Percentiles rank a stretch among this genome's conserved stretches.
phyloP scores from a whole-genome alignment of 192 early-diverging fungal species.

The Endogone sp. region DNA sequence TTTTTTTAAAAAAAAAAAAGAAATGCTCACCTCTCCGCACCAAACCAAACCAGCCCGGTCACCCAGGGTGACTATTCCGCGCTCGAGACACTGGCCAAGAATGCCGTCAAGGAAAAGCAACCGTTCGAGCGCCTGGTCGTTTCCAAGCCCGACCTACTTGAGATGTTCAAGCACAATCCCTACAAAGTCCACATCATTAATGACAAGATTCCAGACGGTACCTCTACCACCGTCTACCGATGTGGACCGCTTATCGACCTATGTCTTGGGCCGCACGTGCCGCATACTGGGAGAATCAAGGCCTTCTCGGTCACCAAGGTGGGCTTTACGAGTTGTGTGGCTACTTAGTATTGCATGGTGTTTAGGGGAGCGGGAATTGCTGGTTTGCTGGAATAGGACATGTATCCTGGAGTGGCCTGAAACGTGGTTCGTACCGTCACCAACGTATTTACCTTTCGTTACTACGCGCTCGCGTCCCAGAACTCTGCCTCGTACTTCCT shows the following conservation, averaged over 20 bases:
- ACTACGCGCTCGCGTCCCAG: constrained; percentile 30
- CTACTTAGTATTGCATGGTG: background rate
- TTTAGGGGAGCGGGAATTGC: constrained; percentile 9
- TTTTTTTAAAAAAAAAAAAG: constrained; percentile 41
- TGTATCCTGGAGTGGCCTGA: too few relatives aligned
- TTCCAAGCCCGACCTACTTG: constrained; percentile 84
- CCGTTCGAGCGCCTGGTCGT: constrained; percentile 86
- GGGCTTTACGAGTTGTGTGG: background rate
- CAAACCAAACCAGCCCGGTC: constrained; percentile 74
- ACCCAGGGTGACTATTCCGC: constrained; percentile 77
- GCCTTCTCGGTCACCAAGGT: constrained; percentile 87
- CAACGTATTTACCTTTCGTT: too few relatives aligned
- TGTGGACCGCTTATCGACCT: constrained; percentile 98
- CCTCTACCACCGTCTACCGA: constrained; percentile 96
- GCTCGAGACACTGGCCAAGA: constrained; percentile 84
- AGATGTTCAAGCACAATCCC: constrained; percentile 98
- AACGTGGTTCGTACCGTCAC: too few relatives aligned
- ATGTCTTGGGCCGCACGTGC: constrained; percentile 94
- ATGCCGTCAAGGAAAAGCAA: constrained; percentile 94
- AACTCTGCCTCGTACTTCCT: constrained; percentile 99
- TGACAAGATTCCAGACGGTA: constrained; percentile 86
- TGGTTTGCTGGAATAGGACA: too few relatives aligned
- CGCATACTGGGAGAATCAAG: constrained; percentile 91
- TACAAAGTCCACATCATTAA: constrained; percentile 97
- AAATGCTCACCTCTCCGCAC: too few relatives aligned